phyloP scores from a whole-genome alignment of 75 land plant genomes.

The Sequoia sempervirens region DNA sequence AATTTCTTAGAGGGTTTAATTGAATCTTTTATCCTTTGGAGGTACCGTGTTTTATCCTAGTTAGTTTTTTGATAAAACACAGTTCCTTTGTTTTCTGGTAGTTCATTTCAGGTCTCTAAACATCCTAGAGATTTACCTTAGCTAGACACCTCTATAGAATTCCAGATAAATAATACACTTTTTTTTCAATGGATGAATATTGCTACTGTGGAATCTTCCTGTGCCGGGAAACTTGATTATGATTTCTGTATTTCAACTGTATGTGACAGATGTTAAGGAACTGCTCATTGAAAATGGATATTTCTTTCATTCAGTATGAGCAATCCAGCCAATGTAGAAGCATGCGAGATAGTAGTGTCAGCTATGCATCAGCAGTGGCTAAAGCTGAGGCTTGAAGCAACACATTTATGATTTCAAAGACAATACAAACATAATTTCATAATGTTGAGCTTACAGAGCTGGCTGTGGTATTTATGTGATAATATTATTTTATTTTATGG shows the following conservation, averaged over 20 bases:
- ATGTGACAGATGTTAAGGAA: slow-evolving; percentile 75
- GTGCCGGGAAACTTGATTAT: neutral
- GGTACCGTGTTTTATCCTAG: neutral
- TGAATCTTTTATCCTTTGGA: neutral
- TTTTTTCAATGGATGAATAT: neutral
- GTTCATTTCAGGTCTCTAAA: neutral
- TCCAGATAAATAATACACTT: neutral
- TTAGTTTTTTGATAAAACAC: neutral
- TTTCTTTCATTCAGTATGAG: slow-evolving; percentile 81
- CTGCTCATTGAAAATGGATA: slow-evolving; percentile 53
- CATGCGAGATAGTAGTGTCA: slow-evolving; percentile 92
- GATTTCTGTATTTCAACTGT: neutral
- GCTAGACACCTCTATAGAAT: neutral
- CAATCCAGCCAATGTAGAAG: slow-evolving; percentile 93
- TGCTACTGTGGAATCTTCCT: neutral
- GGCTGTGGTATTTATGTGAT: neutral
- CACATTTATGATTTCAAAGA: neutral
- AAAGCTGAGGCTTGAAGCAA: slow-evolving; percentile 28
- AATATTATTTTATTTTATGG: neutral
- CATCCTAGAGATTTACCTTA: neutral
- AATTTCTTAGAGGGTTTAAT: slow-evolving; percentile 1
- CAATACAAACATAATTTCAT: neutral
- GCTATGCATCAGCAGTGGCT: slow-evolving; percentile 94
- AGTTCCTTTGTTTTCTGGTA: neutral
- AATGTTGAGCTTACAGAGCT: neutral